Base-by-base conservation (phyloP, 805 yeast species). In the Yarrowia yakushimensis region DNA sequence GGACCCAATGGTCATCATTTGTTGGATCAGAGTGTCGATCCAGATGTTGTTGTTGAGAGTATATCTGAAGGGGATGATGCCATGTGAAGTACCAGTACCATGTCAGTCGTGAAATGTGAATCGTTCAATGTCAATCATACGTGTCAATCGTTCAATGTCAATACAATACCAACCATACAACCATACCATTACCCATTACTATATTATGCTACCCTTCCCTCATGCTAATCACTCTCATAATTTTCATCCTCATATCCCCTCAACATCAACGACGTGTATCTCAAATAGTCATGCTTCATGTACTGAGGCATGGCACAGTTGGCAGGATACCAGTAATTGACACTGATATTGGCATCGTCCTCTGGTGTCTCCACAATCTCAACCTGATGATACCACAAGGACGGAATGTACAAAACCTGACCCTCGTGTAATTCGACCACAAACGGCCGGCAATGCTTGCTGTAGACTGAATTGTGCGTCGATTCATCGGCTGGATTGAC, bases 1-100 rank as follows among this genome's bases (percentile, higher is more conserved):
- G 69, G 81, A 31, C 74, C 80, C 10, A 92, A 92, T 72, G 96
- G 92, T 0, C 69, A 65, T 63, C 68, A 67, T 69, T 67, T 77
- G n/a, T 20, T 64, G 17, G 65, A 59, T 31, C 63, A 74, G 57
- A 70, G 75, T 3, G 59, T 65, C 23, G 37, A 48, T 33, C 69
- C 77, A 6, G 75, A 74, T 59, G 37, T 67, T 18, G 28, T 25
- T 2, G 59, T 52, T 12, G 33, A 36, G 3, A 52, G 59, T 25
- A 13, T 52, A 8, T 17, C 39, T 7, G 33, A 3, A 13, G 17
- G 39, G 39, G 13, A 1, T 3, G 12, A 36, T 36, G n/a, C n/a
- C n/a, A n/a, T n/a, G n/a, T n/a, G n/a, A n/a, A n/a, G n/a, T n/a
- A n/a, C n/a, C n/a, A n/a, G n/a, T n/a, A n/a, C n/a, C n/a, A n/a